A percentile compares a stretch with the other conserved stretches of the same genome.
Conservation (phyloP, 192 early-diverging fungal species). For the Phycomyces blakesleeanus region DNA sequence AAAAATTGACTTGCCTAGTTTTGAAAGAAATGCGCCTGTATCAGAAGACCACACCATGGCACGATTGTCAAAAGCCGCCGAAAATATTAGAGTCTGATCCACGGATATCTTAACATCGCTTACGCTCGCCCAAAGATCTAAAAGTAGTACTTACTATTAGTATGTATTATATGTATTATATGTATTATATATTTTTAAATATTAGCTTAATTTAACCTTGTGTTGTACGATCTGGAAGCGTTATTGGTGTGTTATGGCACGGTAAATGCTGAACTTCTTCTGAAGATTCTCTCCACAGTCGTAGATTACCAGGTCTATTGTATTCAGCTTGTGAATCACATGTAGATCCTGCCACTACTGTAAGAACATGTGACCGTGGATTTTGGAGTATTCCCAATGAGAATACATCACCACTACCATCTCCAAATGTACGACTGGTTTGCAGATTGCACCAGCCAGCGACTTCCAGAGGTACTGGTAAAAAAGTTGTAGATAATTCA, state of each 20-base stretch:
- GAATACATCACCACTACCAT: conserved; percentile 25
- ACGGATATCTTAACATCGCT: conserved; percentile 18
- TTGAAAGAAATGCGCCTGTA: conserved; percentile 4
- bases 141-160: not conserved
- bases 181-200: too few relatives aligned
- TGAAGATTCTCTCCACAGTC: conserved; percentile 4
- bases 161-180: too few relatives aligned
- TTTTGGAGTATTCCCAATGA: conserved; percentile 9
- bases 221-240: not conserved
- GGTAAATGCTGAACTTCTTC: not conserved
- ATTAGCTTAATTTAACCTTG: not conserved
- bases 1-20: conserved; percentile 7
- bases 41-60: conserved; percentile 12
- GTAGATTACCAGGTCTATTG: conserved; percentile 24
- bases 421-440: not conserved
- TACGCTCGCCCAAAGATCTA: conserved; percentile 20
- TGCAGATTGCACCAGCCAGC: conserved; percentile 5
- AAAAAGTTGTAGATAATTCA: not conserved
- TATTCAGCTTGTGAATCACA: conserved; percentile 20
- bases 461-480: not conserved
- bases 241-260: conserved; percentile 4
- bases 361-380: not conserved
- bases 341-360: conserved; percentile 10
- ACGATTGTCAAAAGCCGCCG: conserved; percentile 11
- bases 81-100: conserved; percentile 1